phyloP scores from a whole-genome alignment of 768 basidiomycete species.

The Boletales sp. region DNA sequence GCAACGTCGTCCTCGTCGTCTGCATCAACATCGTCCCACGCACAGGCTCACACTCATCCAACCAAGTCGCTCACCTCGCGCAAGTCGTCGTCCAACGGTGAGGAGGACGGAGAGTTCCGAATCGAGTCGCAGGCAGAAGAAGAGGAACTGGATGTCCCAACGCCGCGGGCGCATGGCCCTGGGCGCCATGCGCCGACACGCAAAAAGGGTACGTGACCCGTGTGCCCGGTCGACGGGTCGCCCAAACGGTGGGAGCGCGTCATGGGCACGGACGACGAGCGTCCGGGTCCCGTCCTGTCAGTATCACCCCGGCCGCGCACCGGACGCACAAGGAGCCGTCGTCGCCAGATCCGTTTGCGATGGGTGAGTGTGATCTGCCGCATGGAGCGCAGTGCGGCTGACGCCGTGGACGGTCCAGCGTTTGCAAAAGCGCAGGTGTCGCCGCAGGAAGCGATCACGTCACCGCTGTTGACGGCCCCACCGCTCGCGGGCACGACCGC shows the following conservation, averaged over 20 bases:
- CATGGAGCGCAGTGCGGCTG: no score
- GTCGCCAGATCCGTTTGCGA: conserved; percentile 20
- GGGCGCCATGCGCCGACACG: neutral
- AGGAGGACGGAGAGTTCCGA: conserved; percentile 13
- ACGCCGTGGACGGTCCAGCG: conserved; percentile 12
- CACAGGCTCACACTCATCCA: no score
- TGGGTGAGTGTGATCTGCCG: conserved; percentile 20
- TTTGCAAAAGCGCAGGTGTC: conserved; percentile 17
- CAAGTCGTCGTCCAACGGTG: conserved; percentile 8
- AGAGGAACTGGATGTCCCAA: conserved; percentile 12
- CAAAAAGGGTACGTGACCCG: conserved; percentile 13
- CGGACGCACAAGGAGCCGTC: neutral
- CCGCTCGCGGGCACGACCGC: no score
- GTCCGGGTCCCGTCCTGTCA: conserved; percentile 13
- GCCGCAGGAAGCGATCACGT: neutral
- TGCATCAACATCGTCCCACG: no score
- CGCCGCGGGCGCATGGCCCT: neutral
- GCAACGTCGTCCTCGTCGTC: conserved; percentile 12
- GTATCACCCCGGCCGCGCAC: conserved; percentile 1
- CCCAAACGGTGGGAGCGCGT: neutral
- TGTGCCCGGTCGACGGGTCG: neutral
- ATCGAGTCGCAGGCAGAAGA: conserved; percentile 17
- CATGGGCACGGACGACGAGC: conserved; percentile 5
- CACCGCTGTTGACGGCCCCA: conserved; percentile 1
- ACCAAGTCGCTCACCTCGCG: conserved; percentile 7